Evolutionary conservation across 2,329 filamentous ascomycete species (phyloP), one percentile per base, ranked within the genome.

Genomic region (Atkinsonella texensis): DNA sequence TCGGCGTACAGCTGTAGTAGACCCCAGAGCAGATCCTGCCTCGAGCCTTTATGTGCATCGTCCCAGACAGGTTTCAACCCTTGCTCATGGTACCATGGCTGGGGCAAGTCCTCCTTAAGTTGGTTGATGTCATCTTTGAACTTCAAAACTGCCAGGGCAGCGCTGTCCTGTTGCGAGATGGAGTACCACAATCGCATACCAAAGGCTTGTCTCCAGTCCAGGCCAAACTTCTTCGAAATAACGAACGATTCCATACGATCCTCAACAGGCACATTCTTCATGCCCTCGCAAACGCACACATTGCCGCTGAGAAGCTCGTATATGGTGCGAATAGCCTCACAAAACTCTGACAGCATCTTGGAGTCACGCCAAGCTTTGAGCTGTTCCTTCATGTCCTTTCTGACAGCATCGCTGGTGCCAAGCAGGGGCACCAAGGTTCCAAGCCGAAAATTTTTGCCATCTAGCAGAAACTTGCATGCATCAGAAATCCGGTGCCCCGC

Each of bases 181-280:
- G 83, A 84, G 65, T 95, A 98, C 87, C 89, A 97, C 1, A 98
- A 74, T 43, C 90, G 83, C 48, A 98, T 75, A 11, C 88, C 91
- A 66, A 98, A 95, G 0, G 90, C 84, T 63, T 95, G 90, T 65
- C 88, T 84, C 93, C 93, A 98, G 64, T 94, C 87, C 38, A 98
- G 74, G 4, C 81, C 81, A 64, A 96, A 98, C 46, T 84, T 83
- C 60, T 86, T 79, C 1, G 89, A 87, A 57, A 98, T 87, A 50
- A 83, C 77, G 63, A 98, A 95, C 0, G 84, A 84, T 13, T 83
- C 78, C 40, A 85, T 78, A 44, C 86, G 83, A 67, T 97, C 88
- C 66, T 97, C 93, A 9, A 84, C 70, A 1, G 87, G 80, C 7
- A 79, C 83, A 2, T 74, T 76, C 57, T 81, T 84, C 62, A 85